Evolutionary conservation across 2,329 filamentous ascomycete species (phyloP), one percentile per base, ranked within the genome.

Genomic region (Aspergillus sp.): DNA sequence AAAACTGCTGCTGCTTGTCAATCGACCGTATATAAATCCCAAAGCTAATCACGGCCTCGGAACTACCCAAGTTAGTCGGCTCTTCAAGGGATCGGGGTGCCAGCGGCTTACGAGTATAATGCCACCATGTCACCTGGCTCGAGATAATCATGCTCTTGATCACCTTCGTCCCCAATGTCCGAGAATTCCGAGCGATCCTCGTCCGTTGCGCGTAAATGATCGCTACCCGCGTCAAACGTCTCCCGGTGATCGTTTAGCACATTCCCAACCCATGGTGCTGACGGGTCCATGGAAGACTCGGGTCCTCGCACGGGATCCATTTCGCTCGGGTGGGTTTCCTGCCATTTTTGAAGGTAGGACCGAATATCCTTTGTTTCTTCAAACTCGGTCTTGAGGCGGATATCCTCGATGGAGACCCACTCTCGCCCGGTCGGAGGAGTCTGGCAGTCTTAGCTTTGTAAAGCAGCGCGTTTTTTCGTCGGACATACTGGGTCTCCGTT

Each of bases 1-100:
- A 66, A 26, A 66, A 65, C 30, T 66, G 62, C 32, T 55, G 53
- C 30, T 64, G 61, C 30, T 55, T 57, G 13, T 56, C 51, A 15
- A 64, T 30, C 1, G 62, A 61, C 14, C 53, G 55, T 12, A 66
- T 52, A 35, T 66, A 66, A 5, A 66, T 53, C 8, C 55, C 58
- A 19, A 60, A 49, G 16, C 40, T 47, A 28, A 58, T 44, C 3
- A 52, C 36, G 2, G 51, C 53, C 4, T 53, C 44, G 8, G 13
- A 26, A 7, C 25, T 26, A 7, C 7, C 10, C 13, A n/a, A n/a
- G n/a, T n/a, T n/a, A n/a, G n/a, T n/a, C n/a, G n/a, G n/a, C n/a
- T n/a, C n/a, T n/a, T n/a, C n/a, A n/a, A n/a, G n/a, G n/a, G n/a
- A n/a, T n/a, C n/a, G n/a, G n/a, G n/a, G n/a, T n/a, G n/a, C n/a